These are phyloP conservation scores for Venturia pyrina DNA, from an alignment of 2,329 filamentous ascomycete species.

Conservation along the genomic window DNA sequence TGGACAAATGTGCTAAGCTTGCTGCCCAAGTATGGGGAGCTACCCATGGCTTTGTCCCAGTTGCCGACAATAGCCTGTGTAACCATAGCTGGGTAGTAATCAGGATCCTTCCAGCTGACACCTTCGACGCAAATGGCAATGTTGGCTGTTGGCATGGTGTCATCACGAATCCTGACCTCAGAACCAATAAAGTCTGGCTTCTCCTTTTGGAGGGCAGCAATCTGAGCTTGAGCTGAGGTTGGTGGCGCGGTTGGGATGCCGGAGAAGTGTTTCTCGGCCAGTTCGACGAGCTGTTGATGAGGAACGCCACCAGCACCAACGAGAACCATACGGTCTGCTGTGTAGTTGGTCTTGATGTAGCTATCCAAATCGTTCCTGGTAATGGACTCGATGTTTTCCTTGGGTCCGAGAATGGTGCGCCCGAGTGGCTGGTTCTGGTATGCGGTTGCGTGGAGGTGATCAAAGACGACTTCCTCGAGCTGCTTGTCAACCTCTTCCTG, in stretches of 20 bases:
- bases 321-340: conserved; percentile 97
- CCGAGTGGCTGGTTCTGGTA: conserved; percentile 94
- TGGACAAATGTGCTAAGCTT: conserved; percentile 93
- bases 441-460: conserved; percentile 96
- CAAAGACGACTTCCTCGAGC: conserved; percentile 97
- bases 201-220: conserved; percentile 67
- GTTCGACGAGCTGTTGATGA: conserved; percentile 85
- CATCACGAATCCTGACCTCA: conserved; percentile 89
- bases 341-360: conserved; percentile 99
- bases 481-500: conserved; percentile 99
- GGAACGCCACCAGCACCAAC: conserved; percentile 91
- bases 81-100: conserved; percentile 97
- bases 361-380: conserved; percentile 78
- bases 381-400: conserved; percentile 97
- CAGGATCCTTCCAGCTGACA: conserved; percentile 98
- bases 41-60: conserved; percentile 98
- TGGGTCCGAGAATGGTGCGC: conserved; percentile 93
- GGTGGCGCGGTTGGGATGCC: conserved; percentile 65
- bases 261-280: conserved; percentile 94
- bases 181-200: conserved; percentile 95
- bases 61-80: conserved; percentile 98
- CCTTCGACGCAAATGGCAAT: conserved; percentile 98
- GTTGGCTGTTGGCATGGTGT: conserved; percentile 92
- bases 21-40: conserved; percentile 93
- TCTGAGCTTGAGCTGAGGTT: conserved; percentile 59